phyloP scores from a whole-genome alignment of 2,329 filamentous ascomycete species.

The Epichloe scottii region DNA sequence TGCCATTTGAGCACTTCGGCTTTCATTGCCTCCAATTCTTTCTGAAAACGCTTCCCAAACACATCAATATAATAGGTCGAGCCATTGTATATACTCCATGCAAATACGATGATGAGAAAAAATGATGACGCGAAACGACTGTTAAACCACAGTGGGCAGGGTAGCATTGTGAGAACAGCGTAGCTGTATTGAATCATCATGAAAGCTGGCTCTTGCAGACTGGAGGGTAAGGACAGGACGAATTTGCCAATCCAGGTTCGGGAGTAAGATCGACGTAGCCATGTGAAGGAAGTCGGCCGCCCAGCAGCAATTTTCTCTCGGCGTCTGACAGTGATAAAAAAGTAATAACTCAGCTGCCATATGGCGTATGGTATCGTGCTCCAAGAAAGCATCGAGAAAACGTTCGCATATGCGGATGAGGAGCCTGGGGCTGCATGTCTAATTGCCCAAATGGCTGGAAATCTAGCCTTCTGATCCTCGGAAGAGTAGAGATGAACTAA shows the following conservation, averaged over 20 bases:
- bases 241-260: slow-evolving; percentile 80
- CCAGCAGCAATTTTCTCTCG: slow-evolving; percentile 92
- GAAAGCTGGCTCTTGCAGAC: slow-evolving; percentile 76
- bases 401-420: slow-evolving; percentile 63
- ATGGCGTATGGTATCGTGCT: slow-evolving; percentile 83
- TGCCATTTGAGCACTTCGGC: slow-evolving; percentile 87
- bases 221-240: slow-evolving; percentile 63
- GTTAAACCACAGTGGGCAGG: slow-evolving; percentile 91
- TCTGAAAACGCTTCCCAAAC: slow-evolving; percentile 93
- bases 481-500: slow-evolving; percentile 69
- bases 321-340: slow-evolving; percentile 90
- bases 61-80: slow-evolving; percentile 98
- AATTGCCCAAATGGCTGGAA: slow-evolving; percentile 78
- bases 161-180: slow-evolving; percentile 83
- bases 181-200: slow-evolving; percentile 95
- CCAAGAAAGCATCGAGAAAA: slow-evolving; percentile 83
- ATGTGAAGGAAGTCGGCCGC: slow-evolving; percentile 92
- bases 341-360: slow-evolving; percentile 90
- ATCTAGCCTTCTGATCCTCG: slow-evolving; percentile 53
- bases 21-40: slow-evolving; percentile 81
- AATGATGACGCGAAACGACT: slow-evolving; percentile 64
- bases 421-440: slow-evolving; percentile 56
- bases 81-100: slow-evolving; percentile 93
- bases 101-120: slow-evolving; percentile 75
- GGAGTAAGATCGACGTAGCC: slow-evolving; percentile 83